These are phyloP conservation scores for Anethum foeniculum DNA, from an alignment of 140 eudicot species.

Conservation along the genomic window DNA sequence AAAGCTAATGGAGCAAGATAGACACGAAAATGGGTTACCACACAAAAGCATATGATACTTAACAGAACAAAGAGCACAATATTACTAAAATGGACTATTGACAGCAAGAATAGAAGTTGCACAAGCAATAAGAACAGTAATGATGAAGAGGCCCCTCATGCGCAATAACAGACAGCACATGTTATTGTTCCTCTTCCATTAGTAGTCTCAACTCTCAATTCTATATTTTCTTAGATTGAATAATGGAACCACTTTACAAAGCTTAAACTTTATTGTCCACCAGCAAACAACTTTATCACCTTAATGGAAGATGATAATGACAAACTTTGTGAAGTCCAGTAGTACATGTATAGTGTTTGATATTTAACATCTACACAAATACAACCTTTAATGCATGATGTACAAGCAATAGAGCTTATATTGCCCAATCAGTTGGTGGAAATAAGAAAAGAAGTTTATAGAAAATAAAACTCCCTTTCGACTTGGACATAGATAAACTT, in stretches of 20 bases:
- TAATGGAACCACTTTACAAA: background rate
- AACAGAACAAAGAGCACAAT: background rate
- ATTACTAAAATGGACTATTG: background rate
- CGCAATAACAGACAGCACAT: background rate
- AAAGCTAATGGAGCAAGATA: background rate
- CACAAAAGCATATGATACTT: background rate
- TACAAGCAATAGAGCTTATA: background rate
- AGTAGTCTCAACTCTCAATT: background rate
- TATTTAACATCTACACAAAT: background rate
- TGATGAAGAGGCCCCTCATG: background rate
- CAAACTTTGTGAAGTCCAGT: background rate
- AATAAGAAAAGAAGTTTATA: background rate
- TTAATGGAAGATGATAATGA: background rate
- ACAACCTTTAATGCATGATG: background rate
- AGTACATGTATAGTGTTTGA: background rate
- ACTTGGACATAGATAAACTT: background rate
- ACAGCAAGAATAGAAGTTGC: constrained; percentile 6
- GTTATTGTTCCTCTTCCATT: background rate
- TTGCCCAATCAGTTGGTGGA: background rate
- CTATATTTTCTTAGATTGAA: background rate
- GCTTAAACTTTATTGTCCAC: background rate
- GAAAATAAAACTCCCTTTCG: background rate
- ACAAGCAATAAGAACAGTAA: background rate
- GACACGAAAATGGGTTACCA: background rate
- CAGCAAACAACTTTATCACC: background rate